Conservation (phyloP, 768 basidiomycete species). For the Nidularia pulvinata region DNA sequence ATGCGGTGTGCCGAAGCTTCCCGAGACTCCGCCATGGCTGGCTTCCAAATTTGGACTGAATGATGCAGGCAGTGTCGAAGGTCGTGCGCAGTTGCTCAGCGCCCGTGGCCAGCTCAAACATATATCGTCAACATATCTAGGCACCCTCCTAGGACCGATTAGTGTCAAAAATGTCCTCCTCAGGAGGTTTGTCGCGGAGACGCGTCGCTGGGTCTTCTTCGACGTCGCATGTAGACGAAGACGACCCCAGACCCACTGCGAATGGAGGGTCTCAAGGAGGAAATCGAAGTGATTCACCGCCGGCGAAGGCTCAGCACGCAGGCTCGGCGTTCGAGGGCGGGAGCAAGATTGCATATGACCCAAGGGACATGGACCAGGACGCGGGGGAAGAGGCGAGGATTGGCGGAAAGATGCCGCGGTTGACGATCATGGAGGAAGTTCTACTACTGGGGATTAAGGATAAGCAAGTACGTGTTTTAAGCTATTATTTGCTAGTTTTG, state of each 20-base stretch:
- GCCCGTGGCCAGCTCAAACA: too few species aligned
- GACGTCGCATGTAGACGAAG: slow-evolving; percentile 32
- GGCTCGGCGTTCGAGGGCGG: slow-evolving; percentile 85
- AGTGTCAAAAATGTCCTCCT: slow-evolving; percentile 43
- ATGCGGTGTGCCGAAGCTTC: too few species aligned
- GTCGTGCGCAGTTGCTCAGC: too few species aligned
- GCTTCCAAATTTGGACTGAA: too few species aligned
- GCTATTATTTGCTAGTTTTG: too few species aligned
- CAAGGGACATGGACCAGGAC: slow-evolving; percentile 78
- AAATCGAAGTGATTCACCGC: slow-evolving; percentile 1
- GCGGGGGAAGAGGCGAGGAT: slow-evolving; percentile 59
- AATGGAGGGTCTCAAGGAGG: neutral
- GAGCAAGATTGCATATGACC: slow-evolving; percentile 91
- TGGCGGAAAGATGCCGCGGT: slow-evolving; percentile 74
- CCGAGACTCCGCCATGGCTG: too few species aligned
- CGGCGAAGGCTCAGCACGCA: neutral
- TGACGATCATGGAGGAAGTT: slow-evolving; percentile 98
- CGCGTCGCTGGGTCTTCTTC: slow-evolving; percentile 44
- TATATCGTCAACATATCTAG: too few species aligned
- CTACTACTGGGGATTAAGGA: slow-evolving; percentile 93
- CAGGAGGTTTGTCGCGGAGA: slow-evolving; percentile 53
- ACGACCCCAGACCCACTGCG: slow-evolving; percentile 13
- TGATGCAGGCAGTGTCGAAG: too few species aligned
- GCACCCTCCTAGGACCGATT: too few species aligned
- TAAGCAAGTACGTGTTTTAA: slow-evolving; percentile 82